phyloP scores from a whole-genome alignment of 1,139 yeast genomes.

The Yamadazyma kanchanaburiensis region DNA sequence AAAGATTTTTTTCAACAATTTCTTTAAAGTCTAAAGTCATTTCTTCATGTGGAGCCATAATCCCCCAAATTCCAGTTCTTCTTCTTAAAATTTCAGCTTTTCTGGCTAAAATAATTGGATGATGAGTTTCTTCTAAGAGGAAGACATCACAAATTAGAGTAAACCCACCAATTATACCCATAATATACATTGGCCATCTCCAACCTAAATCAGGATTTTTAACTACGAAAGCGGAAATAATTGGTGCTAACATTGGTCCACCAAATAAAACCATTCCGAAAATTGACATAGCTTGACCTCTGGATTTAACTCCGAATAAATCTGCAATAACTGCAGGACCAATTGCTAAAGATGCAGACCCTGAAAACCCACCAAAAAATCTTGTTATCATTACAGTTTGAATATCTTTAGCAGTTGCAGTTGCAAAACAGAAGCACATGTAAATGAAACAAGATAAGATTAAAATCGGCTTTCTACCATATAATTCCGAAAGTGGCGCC shows the following conservation, averaged over 20 bases:
- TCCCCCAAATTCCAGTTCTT: slow-evolving; percentile 67
- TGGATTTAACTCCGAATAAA: slow-evolving; percentile 25
- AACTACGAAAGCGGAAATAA: slow-evolving; percentile 34
- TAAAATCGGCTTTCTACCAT: slow-evolving; percentile 33
- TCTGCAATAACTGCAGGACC: slow-evolving; percentile 45
- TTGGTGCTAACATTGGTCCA: slow-evolving; percentile 47
- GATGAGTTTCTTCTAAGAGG: slow-evolving; percentile 47
- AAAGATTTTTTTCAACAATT: slow-evolving; percentile 62
- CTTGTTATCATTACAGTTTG: slow-evolving; percentile 41
- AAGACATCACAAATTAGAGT: slow-evolving; percentile 29
- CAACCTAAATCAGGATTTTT: slow-evolving; percentile 40
- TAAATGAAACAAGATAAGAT: slow-evolving; percentile 28
- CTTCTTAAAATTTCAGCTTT: slow-evolving; percentile 63
- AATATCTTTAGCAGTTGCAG: slow-evolving; percentile 35
- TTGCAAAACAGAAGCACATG: slow-evolving; percentile 35
- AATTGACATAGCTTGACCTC: slow-evolving; percentile 35
- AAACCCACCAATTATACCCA: slow-evolving; percentile 45
- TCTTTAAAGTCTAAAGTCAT: slow-evolving; percentile 59
- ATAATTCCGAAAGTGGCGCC: slow-evolving; percentile 43
- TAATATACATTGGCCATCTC: slow-evolving; percentile 59
- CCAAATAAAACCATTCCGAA: slow-evolving; percentile 40
- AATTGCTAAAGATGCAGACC: slow-evolving; percentile 43
- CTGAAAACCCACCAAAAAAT: slow-evolving; percentile 39
- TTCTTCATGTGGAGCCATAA: slow-evolving; percentile 81
- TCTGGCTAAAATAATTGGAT: slow-evolving; percentile 47